Conservation (phyloP, 2,329 filamentous ascomycete genomes). For the Hypomyces rosellus region DNA sequence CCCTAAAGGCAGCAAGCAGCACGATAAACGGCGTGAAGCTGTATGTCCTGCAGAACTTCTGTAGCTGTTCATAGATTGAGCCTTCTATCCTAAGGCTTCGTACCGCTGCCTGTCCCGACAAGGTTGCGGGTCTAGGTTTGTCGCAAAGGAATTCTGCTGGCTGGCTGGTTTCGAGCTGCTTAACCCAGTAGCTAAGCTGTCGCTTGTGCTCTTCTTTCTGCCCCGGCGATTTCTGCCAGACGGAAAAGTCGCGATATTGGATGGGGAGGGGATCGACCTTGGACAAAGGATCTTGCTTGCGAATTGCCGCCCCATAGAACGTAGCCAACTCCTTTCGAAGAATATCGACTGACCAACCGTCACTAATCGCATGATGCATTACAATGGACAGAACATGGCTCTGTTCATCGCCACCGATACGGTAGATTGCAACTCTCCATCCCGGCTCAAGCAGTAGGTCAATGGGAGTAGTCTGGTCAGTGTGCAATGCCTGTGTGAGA, state of each 20-base stretch:
- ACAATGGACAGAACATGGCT: slow-evolving; percentile 19
- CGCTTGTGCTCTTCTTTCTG: slow-evolving; percentile 10
- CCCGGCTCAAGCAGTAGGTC: slow-evolving; percentile 17
- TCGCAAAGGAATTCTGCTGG: slow-evolving; percentile 13
- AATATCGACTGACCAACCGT: slow-evolving; percentile 24
- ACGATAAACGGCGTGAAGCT: slow-evolving; percentile 10
- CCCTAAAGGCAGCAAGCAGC: slow-evolving; percentile 18
- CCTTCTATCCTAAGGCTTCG: slow-evolving; percentile 9
- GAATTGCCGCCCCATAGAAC: slow-evolving; percentile 13
- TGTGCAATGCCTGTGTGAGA: background rate
- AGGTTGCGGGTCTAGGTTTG: slow-evolving; percentile 8
- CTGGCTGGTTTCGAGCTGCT: slow-evolving; percentile 8
- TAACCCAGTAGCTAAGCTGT: slow-evolving; percentile 16
- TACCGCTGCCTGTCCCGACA: slow-evolving; percentile 9
- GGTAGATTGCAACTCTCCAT: slow-evolving; percentile 16
- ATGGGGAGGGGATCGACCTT: slow-evolving; percentile 15
- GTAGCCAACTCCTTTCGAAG: slow-evolving; percentile 15
- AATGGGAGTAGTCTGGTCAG: slow-evolving; percentile 19
- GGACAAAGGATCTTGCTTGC: slow-evolving; percentile 9
- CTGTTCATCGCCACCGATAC: slow-evolving; percentile 8
- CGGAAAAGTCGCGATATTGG: slow-evolving; percentile 20
- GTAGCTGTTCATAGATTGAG: slow-evolving; percentile 2
- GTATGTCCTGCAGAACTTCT: slow-evolving; percentile 10
- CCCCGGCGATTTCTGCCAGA: slow-evolving; percentile 13
- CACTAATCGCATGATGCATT: slow-evolving; percentile 24